Conservation (phyloP, 1,284 basidiomycete species). For the Tilletia horrida region DNA sequence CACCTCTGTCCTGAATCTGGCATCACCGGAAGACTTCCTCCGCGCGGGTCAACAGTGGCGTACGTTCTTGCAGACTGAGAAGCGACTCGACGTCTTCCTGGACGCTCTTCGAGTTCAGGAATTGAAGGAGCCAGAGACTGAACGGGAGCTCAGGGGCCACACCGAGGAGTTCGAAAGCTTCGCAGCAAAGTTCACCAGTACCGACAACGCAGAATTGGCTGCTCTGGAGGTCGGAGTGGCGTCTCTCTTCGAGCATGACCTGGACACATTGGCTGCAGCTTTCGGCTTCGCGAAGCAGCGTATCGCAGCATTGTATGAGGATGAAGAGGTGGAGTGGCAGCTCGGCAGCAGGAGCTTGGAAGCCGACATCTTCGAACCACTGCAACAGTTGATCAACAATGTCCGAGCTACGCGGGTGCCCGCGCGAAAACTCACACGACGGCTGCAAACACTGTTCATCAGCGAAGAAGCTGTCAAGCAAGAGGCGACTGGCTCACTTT, state of each 20-base stretch:
- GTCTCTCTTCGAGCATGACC: constrained; percentile 46
- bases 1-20: constrained; percentile 43
- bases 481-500: constrained; percentile 42
- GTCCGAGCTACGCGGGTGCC: constrained; percentile 44
- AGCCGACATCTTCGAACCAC: constrained; percentile 37
- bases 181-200: constrained; percentile 61
- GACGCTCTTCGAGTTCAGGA: constrained; percentile 77
- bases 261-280: constrained; percentile 51
- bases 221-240: constrained; percentile 51
- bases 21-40: constrained; percentile 43
- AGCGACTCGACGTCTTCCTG: constrained; percentile 84
- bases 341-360: constrained; percentile 32
- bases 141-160: constrained; percentile 62
- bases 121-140: constrained; percentile 70
- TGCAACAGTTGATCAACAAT: constrained; percentile 41
- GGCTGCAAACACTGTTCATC: constrained; percentile 39
- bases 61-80: constrained; percentile 80
- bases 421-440: constrained; percentile 45
- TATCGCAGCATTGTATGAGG: constrained; percentile 35
- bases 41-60: constrained; percentile 71
- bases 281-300: constrained; percentile 43
- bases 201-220: constrained; percentile 58
- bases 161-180: constrained; percentile 74
- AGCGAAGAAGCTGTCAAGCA: constrained; percentile 46
- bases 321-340: constrained; percentile 41